These are phyloP conservation scores for Avicennia marina DNA, from an alignment of 257 asterid genomes.

Conservation along the genomic window DNA sequence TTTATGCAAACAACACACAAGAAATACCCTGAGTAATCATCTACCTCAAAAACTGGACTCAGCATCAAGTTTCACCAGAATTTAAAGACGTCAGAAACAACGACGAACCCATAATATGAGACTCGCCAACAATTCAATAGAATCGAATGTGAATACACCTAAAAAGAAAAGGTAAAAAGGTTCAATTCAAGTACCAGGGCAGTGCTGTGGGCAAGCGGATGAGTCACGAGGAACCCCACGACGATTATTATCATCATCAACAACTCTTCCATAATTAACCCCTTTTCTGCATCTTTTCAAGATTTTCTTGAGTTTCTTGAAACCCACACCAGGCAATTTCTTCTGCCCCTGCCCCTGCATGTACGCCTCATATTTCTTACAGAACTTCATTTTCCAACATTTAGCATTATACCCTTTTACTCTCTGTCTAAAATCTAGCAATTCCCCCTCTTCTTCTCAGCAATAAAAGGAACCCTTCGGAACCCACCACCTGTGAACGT, in stretches of 20 bases:
- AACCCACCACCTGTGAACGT: no score
- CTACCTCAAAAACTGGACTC: no score
- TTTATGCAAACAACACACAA: no score
- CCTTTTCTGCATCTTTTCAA: slow-evolving; percentile 64
- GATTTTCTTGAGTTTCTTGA: slow-evolving; percentile 83
- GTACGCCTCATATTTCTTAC: slow-evolving; percentile 90
- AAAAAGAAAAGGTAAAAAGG: no score
- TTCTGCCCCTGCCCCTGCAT: slow-evolving; percentile 52
- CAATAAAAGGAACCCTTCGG: not conserved
- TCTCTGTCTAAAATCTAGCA: not conserved
- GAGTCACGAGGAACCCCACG: slow-evolving; percentile 9
- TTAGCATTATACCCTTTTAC: not conserved
- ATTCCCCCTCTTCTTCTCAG: not conserved
- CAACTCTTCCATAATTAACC: slow-evolving; percentile 3
- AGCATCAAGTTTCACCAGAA: no score
- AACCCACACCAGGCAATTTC: slow-evolving; percentile 73
- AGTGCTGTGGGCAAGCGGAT: slow-evolving; percentile 59
- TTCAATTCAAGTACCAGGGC: slow-evolving; percentile 80
- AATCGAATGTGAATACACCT: not conserved
- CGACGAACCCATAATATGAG: not conserved
- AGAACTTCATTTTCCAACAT: slow-evolving; percentile 60
- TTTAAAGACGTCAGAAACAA: not conserved
- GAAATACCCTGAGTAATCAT: no score
- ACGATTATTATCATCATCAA: not conserved
- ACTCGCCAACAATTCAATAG: not conserved